phyloP scores from a whole-genome alignment of 225 moss, liverwort and hornwort species.

The Takakia lepidozioides region DNA sequence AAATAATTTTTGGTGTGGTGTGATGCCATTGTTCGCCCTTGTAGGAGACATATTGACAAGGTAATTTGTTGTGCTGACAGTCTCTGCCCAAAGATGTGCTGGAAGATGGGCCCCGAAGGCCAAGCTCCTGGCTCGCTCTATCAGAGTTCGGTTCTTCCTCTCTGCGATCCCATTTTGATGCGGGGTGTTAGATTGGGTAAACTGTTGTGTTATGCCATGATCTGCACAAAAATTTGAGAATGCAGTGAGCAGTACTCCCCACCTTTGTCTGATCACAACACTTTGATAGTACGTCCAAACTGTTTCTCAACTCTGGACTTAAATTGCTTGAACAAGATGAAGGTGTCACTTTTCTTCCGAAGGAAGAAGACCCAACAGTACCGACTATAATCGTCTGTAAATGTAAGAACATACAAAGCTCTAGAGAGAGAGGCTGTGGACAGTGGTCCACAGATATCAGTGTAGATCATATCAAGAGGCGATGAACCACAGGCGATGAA shows the following conservation, averaged over 20 bases:
- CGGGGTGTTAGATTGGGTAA: slow-evolving; percentile 1
- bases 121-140: not conserved
- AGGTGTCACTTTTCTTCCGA: not conserved
- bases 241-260: slow-evolving; percentile 1
- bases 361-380: slow-evolving; percentile 3
- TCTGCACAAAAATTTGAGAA: not conserved
- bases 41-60: slow-evolving; percentile 1
- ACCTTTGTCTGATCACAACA: not conserved
- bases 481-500: too few species aligned
- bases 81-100: not conserved
- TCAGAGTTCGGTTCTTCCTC: not conserved
- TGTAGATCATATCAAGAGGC: not conserved
- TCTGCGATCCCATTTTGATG: slow-evolving; percentile 1
- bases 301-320: not conserved
- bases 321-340: not conserved
- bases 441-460: not conserved
- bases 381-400: not conserved
- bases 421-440: not conserved
- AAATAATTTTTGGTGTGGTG: not conserved
- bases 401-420: not conserved
- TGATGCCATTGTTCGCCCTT: not conserved
- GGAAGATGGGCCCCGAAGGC: not conserved
- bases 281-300: not conserved
- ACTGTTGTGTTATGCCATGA: slow-evolving; percentile 4
- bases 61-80: not conserved